These are phyloP conservation scores for Tylopilus sp. DNA, from an alignment of 1,284 basidiomycete species.

Conservation along the genomic window DNA sequence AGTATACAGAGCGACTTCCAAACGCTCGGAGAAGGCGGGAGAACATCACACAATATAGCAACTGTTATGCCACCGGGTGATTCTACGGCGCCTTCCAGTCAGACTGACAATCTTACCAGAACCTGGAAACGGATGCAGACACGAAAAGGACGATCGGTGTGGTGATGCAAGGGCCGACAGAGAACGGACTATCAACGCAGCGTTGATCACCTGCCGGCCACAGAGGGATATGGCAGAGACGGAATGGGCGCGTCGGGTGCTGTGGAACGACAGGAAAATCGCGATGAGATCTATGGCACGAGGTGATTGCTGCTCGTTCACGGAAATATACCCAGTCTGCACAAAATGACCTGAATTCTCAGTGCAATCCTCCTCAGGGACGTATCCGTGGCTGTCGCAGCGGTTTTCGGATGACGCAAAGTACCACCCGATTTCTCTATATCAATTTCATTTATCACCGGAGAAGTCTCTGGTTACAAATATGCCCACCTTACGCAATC, in stretches of 20 bases:
- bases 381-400: constrained; percentile 27
- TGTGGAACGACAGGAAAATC: not conserved
- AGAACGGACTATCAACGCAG: constrained; percentile 11
- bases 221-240: not conserved
- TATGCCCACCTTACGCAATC: constrained; percentile 29
- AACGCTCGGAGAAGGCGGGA: constrained; percentile 10
- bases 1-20: constrained; percentile 10
- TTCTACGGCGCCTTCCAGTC: constrained; percentile 8
- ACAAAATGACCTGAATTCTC: constrained; percentile 18
- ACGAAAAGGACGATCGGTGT: constrained; percentile 12
- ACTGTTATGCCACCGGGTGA: constrained; percentile 7
- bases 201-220: constrained; percentile 8
- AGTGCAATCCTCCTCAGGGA: constrained; percentile 28
- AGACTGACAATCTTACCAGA: constrained; percentile 15
- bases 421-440: constrained; percentile 13
- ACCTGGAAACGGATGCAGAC: not conserved
- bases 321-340: constrained; percentile 11
- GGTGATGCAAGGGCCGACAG: constrained; percentile 18
- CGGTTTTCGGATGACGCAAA: constrained; percentile 16
- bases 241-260: not conserved
- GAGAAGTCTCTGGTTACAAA: constrained; percentile 26
- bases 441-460: constrained; percentile 33
- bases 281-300: constrained; percentile 6
- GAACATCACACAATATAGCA: constrained; percentile 14
- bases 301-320: constrained; percentile 16